Conservation (phyloP, 306 rosid species). For the Sicyos edulis region DNA sequence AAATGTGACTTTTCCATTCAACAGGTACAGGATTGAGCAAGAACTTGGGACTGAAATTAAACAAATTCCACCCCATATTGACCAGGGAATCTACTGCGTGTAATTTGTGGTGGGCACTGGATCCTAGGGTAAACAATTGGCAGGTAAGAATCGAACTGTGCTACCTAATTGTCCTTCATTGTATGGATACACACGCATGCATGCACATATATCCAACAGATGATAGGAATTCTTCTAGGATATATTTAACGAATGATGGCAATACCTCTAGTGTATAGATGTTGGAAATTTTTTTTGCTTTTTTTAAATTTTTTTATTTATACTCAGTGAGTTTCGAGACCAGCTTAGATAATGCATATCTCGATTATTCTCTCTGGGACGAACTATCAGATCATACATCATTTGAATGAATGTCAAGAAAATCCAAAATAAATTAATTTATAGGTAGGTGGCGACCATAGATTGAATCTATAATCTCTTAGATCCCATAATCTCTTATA, state of each 20-base stretch:
- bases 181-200: background rate
- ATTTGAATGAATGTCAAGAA: too few species aligned
- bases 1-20: background rate
- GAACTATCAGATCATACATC: too few species aligned
- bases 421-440: too few species aligned
- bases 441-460: too few species aligned
- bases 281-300: background rate
- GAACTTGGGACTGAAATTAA: slow-evolving; percentile 97
- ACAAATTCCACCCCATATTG: slow-evolving; percentile 93
- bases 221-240: background rate
- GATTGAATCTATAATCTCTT: too few species aligned
- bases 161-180: background rate
- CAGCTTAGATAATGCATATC: too few species aligned
- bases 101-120: slow-evolving; percentile 38
- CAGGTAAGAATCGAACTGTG: slow-evolving; percentile 23
- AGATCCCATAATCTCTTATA: too few species aligned
- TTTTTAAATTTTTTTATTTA: background rate
- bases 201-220: background rate
- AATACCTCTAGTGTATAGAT: background rate
- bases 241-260: background rate
- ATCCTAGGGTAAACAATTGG: slow-evolving; percentile 30
- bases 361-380: too few species aligned
- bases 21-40: slow-evolving; percentile 95
- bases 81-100: slow-evolving; percentile 93
- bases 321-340: too few species aligned